Conservation (phyloP, 2,329 filamentous ascomycete genomes). For the Diaporthe humulicola region DNA sequence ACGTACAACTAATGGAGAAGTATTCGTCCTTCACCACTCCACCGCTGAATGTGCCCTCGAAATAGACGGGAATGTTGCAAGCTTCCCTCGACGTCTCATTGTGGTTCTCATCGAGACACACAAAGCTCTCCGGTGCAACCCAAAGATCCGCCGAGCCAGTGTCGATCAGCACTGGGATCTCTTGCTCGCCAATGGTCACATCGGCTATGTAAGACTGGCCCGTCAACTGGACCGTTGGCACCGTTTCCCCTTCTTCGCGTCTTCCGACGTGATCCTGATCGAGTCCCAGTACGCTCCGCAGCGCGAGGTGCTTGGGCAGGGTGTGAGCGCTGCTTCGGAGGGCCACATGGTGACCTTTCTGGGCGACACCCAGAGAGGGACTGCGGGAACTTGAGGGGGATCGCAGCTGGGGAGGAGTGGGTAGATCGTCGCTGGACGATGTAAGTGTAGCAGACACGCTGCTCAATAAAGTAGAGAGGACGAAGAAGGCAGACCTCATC, state of each 20-base stretch:
- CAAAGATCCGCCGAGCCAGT: conserved; percentile 45
- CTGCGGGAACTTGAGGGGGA: neutral
- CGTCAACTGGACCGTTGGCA: neutral
- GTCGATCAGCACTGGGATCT: conserved; percentile 46
- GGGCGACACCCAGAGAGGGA: neutral
- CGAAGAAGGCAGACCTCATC: neutral
- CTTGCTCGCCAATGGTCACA: conserved; percentile 44
- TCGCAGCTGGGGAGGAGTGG: neutral
- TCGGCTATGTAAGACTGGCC: conserved; percentile 45
- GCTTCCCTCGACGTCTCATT: neutral
- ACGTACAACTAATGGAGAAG: conserved; percentile 31
- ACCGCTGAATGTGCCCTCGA: conserved; percentile 3
- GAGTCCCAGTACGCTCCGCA: conserved; percentile 7
- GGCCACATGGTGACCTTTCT: neutral
- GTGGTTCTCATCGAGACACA: conserved; percentile 29
- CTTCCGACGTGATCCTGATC: neutral
- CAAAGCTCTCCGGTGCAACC: conserved; percentile 28
- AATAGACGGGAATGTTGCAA: conserved; percentile 29
- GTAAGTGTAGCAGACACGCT: neutral
- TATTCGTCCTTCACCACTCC: conserved; percentile 25
- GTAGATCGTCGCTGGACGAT: neutral
- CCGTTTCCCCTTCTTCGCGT: neutral
- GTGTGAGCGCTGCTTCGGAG: neutral
- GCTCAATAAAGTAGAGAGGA: neutral
- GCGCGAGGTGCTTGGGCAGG: neutral